Base-by-base conservation (phyloP, 1,139 yeast genomes). In the Pichia inconspicua region DNA sequence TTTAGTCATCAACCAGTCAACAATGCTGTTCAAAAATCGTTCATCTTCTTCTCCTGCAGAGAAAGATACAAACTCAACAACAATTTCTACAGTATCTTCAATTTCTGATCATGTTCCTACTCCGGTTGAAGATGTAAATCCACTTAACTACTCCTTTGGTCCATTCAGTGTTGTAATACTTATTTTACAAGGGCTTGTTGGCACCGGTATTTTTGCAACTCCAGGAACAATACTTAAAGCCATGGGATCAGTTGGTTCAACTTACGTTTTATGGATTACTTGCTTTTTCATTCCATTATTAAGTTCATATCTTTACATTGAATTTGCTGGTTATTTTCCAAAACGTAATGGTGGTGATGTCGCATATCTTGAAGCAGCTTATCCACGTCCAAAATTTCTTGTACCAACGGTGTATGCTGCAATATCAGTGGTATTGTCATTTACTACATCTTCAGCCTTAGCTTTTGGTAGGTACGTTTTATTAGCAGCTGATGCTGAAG, bases 141-240 rank as follows among this genome's bases (percentile, higher is more conserved):
- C 75, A 0, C 59, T 71, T 50, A 74, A 74, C 3, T 66, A 70
- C 49, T 62, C 68, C 42, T 59, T 70, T 34, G 66, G 66, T 39
- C 50, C 52, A 1, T 22, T 56, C 7, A 44, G 65, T 62, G 51
- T 72, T 1, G 62, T 68, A 38, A 69, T 67, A 48, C 56, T 69
- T 45, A 62, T 66, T 31, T 60, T 71, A 40, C 71, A 69, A 43
- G 75, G 75, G 44, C 67, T 72, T 40, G 66, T 72, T 39, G 76
- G 77, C 48, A 72, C 76, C 1, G 76, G 75, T 58, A 71, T 72
- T 41, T 72, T 72, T 55, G 61, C 66, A n/a, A 70, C 74, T 0
- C 75, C 75, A 5, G 71, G 67, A 1, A 53, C 67, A 2, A 58
- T 70, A 40, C 54, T 70, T 9, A 61, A 59, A 17, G 65, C 72